Base-by-base conservation (phyloP, 345 rosid genomes). In the Aegle marmelos region DNA sequence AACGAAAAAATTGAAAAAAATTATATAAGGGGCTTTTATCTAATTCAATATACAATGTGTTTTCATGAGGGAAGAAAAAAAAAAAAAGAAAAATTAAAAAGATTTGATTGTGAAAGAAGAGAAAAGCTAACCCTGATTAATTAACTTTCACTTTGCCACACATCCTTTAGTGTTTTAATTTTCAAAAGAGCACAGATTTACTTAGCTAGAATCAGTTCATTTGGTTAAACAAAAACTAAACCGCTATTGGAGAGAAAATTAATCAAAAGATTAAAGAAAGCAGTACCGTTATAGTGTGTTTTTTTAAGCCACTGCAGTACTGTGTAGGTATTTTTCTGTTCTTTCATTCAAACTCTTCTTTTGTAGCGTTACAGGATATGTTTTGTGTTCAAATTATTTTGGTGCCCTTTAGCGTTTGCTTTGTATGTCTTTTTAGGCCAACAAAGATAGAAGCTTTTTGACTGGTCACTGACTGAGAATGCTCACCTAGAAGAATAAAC, bases 401-500 rank as follows among this genome's bases (percentile, higher is more conserved):
- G 78, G 80, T 70, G 84, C 76, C 76, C 70, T 30, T 31, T 53
- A 53, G n/a, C 57, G 22, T 53, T 53, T 53, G 57, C 85, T 80
- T 87, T 80, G 83, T 74, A 85, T 86, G 87, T 84, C 90, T 88
- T 88, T 90, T 90, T 80, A 86, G 87, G 86, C 86, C 79, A 85
- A 74, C 80, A 84, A 88, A 86, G 90, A 82, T 75, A 64, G 36
- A 81, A 76, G 79, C 89, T 88, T 88, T 90, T 90, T 90, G 91
- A 90, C 91, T 74, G 83, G 82, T 39, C 71, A 58, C 79, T 28
- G 39, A 70, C 53, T 71, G 24, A 78, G 67, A 59, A 60, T 65
- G 65, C 74, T 75, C 72, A 68, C 74, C 54, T 41, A 48, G 79
- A 86, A 78, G 83, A 82, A 79, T 82, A 76, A 80, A 79, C 82